Evolutionary conservation across 2,329 filamentous ascomycete genomes (phyloP).

Genomic region (Balansia obtecta): DNA sequence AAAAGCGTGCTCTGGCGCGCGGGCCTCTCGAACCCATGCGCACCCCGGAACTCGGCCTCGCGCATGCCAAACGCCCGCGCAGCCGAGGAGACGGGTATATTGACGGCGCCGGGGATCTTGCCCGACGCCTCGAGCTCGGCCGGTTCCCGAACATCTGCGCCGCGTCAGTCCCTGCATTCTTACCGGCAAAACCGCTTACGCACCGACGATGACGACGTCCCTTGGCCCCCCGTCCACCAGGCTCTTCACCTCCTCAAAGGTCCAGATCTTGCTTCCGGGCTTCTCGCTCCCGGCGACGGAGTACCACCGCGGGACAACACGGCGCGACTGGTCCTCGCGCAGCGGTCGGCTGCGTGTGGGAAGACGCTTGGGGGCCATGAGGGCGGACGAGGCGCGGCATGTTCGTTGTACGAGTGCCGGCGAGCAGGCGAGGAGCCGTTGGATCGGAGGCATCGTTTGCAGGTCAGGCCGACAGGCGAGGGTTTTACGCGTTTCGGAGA

Average conservation of each 20-base stretch:
- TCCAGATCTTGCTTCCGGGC: conserved; percentile 27
- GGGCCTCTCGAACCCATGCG: conserved; percentile 66
- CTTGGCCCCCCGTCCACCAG: conserved; percentile 16
- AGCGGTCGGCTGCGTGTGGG: background rate
- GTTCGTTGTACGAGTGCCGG: background rate
- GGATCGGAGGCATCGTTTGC: background rate
- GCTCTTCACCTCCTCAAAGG: conserved; percentile 36
- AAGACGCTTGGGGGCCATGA: background rate
- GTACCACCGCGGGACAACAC: conserved; percentile 5
- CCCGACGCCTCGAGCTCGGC: conserved; percentile 50
- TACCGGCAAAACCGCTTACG: conserved; percentile 7
- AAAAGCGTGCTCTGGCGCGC: conserved; percentile 46
- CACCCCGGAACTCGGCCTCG: conserved; percentile 68
- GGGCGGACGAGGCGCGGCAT: background rate
- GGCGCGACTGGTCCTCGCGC: background rate
- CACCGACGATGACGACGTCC: conserved; percentile 34
- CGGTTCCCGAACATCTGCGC: conserved; percentile 66
- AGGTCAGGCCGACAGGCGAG: no score
- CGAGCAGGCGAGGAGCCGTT: background rate
- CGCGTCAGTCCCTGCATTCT: no score
- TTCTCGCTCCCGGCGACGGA: conserved; percentile 15
- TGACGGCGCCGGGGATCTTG: conserved; percentile 68
- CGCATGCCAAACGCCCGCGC: conserved; percentile 70
- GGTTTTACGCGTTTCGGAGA: no score
- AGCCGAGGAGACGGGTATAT: conserved; percentile 66